These are phyloP conservation scores for Aphanomyces stellatus DNA, from an alignment of 352 stramenopile genomes.

Conservation along the genomic window DNA sequence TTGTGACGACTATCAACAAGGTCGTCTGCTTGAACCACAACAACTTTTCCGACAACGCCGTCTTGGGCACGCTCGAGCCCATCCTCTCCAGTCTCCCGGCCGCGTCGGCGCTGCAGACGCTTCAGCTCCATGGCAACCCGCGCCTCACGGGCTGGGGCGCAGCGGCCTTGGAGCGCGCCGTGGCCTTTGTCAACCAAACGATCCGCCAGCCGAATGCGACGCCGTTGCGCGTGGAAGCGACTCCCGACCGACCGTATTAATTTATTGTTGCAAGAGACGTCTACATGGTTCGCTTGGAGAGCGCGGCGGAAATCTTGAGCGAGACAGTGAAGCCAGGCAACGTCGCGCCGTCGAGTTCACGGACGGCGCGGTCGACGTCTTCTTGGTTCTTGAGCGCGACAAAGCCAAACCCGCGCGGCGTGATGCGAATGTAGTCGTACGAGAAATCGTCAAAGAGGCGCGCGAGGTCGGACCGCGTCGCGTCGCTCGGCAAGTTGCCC, in stretches of 20 bases:
- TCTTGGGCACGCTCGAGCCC: constrained; percentile 38
- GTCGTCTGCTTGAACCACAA: constrained; percentile 46
- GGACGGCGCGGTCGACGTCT: constrained; percentile 69
- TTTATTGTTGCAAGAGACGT: too few species aligned
- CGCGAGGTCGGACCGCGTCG: constrained; percentile 64
- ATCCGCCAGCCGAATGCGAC: not conserved
- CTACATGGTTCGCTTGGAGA: constrained; percentile 7
- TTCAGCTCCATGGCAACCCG: constrained; percentile 41
- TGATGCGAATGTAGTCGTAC: constrained; percentile 80
- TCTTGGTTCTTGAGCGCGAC: constrained; percentile 67
- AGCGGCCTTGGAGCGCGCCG: constrained; percentile 19
- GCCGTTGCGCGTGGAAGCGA: not conserved
- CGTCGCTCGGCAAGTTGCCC: constrained; percentile 70
- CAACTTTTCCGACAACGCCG: constrained; percentile 44
- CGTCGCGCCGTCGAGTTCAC: constrained; percentile 51
- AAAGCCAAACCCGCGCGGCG: constrained; percentile 69
- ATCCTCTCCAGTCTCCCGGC: constrained; percentile 27
- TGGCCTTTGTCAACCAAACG: not conserved
- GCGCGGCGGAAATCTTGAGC: constrained; percentile 16
- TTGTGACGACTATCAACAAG: not conserved
- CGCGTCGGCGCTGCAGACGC: constrained; percentile 33
- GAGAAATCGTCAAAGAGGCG: constrained; percentile 76
- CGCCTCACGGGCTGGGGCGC: constrained; percentile 31
- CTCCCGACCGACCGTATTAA: not conserved
- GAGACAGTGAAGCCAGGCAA: constrained; percentile 16